phyloP scores from a whole-genome alignment of 139 green algal species.

The Volvox reticuliferus region DNA sequence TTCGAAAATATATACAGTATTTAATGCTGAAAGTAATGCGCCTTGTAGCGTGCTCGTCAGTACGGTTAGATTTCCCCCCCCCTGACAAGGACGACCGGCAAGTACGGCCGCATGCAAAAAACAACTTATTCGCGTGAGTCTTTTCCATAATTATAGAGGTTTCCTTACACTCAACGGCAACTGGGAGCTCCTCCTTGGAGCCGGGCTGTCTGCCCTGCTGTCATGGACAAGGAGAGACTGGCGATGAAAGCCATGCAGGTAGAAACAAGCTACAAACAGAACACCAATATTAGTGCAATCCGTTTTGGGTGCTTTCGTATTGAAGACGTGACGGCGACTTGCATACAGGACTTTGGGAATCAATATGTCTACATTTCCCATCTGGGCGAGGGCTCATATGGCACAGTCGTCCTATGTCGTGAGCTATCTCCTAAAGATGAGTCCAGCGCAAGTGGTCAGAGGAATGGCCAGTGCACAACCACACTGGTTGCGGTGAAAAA shows the following conservation, averaged over 20 bases:
- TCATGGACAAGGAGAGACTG: background rate
- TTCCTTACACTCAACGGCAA: background rate
- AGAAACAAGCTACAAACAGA: background rate
- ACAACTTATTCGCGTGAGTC: background rate
- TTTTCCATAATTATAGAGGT: background rate
- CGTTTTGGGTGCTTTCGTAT: no score
- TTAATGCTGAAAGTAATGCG: no score
- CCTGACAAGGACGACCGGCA: no score
- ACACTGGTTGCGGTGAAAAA: conserved; percentile 13
- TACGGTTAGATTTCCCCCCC: no score
- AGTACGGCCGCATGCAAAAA: background rate
- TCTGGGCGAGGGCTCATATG: conserved; percentile 16
- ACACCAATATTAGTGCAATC: no score
- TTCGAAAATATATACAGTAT: no score
- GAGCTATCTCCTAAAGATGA: background rate
- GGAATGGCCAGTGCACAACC: background rate
- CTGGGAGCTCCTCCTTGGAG: background rate
- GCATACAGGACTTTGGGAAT: background rate
- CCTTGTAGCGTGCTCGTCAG: no score
- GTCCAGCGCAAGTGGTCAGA: background rate
- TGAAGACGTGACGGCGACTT: no score
- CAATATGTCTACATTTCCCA: background rate
- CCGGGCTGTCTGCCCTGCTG: background rate
- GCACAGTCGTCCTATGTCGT: conserved; percentile 16
- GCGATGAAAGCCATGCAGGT: background rate